Evolutionary conservation across 2,329 filamentous ascomycete genomes (phyloP).

Genomic region (Arthroderma sp.): DNA sequence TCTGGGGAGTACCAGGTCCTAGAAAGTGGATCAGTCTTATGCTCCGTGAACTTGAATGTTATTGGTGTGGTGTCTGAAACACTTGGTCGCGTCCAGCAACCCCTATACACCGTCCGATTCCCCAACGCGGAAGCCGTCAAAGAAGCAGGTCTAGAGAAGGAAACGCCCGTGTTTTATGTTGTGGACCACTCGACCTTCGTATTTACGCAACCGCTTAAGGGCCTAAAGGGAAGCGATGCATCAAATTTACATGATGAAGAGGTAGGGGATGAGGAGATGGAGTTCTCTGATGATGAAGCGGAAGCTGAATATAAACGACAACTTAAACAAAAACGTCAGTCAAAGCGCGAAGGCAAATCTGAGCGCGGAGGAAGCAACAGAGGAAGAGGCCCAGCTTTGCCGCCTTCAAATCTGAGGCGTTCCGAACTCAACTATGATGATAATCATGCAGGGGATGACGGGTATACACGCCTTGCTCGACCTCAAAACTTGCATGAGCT

Average conservation of each 20-base stretch:
- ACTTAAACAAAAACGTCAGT: constrained; percentile 53
- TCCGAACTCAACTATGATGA: constrained; percentile 55
- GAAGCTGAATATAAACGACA: constrained; percentile 69
- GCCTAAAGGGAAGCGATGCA: constrained; percentile 78
- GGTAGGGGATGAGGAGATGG: constrained; percentile 69
- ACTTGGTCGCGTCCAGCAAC: constrained; percentile 72
- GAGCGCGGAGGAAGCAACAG: constrained; percentile 29
- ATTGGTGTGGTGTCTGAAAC: constrained; percentile 76
- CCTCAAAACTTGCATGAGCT: constrained; percentile 51
- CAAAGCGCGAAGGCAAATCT: constrained; percentile 40
- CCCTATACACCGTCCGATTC: constrained; percentile 74
- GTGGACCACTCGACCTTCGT: constrained; percentile 67
- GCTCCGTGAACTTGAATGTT: constrained; percentile 59
- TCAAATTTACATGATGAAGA: constrained; percentile 95
- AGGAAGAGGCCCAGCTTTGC: constrained; percentile 23
- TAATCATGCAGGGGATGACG: constrained; percentile 39
- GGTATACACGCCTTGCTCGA: constrained; percentile 57
- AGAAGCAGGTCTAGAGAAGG: constrained; percentile 54
- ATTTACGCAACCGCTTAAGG: constrained; percentile 70
- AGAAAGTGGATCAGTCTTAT: constrained; percentile 72
- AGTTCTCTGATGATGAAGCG: constrained; percentile 94
- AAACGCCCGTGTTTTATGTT: constrained; percentile 66
- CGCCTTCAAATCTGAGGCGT: constrained; percentile 30
- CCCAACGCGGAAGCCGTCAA: constrained; percentile 55
- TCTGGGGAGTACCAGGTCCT: constrained; percentile 76